A percentile compares a stretch with the other conserved stretches of the same genome.
Evolutionary conservation across 73 alveolate genomes (phyloP).

Genomic region (Halteria grandinella): DNA sequence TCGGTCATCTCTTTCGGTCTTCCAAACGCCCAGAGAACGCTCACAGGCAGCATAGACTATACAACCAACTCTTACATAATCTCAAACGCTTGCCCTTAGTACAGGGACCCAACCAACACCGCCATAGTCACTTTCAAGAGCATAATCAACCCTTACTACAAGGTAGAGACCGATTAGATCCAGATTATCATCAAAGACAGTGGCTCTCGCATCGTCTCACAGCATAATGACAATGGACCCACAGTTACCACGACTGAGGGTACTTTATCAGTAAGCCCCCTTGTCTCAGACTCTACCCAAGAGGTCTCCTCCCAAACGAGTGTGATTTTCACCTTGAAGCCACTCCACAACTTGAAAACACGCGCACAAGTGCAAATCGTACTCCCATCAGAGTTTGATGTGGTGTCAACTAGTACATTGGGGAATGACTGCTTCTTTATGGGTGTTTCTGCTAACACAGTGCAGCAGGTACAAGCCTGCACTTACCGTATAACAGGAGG

Average conservation of each 20-base stretch:
- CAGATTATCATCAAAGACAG: conserved; percentile 23
- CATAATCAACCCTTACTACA: conserved; percentile 27
- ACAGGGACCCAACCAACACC: conserved; percentile 16
- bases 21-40: conserved; percentile 18
- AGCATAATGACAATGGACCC: conserved; percentile 28
- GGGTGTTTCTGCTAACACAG: too few species aligned
- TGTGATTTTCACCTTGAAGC: background rate
- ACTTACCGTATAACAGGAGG: too few species aligned
- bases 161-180: background rate
- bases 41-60: conserved; percentile 23
- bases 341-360: background rate
- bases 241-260: conserved; percentile 30
- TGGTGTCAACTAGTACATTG: too few species aligned
- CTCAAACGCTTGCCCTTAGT: conserved; percentile 27
- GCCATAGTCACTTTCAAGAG: conserved; percentile 28
- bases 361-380: background rate
- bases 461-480: too few species aligned
- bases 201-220: background rate
- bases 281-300: background rate
- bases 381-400: background rate
- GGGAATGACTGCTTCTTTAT: too few species aligned
- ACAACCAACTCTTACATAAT: conserved; percentile 5
- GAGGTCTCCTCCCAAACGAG: background rate
- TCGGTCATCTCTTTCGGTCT: conserved; percentile 27
- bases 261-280: background rate